Percentiles rank a stretch among this genome's conserved stretches.
Conservation (phyloP, 257 asterid genomes). For the Gentiana macrophylla region DNA sequence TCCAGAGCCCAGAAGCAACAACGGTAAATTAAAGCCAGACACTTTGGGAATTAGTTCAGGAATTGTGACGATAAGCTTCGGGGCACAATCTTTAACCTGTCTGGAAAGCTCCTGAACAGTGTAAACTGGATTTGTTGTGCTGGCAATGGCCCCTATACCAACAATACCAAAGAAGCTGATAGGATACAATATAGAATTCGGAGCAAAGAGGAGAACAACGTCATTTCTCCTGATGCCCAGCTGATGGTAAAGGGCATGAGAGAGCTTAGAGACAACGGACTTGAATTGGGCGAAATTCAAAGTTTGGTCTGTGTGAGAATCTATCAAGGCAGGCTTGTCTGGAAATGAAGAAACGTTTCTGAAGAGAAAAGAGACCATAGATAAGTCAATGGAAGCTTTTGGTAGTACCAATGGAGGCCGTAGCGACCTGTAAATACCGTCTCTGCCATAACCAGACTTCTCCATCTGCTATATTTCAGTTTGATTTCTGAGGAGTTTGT, state of each 20-base stretch:
- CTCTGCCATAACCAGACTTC: constrained; percentile 91
- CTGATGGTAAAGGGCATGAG: constrained; percentile 45
- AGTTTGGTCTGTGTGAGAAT: constrained; percentile 39
- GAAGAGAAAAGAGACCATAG: constrained; percentile 68
- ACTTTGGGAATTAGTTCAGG: constrained; percentile 50
- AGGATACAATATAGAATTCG: constrained; percentile 64
- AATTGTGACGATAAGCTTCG: constrained; percentile 59
- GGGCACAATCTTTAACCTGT: constrained; percentile 53
- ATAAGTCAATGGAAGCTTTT: constrained; percentile 30
- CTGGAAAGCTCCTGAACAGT: constrained; percentile 63
- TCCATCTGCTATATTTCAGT: constrained; percentile 31
- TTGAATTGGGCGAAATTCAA: constrained; percentile 45
- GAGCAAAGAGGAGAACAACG: constrained; percentile 63
- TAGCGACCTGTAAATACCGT: constrained; percentile 67
- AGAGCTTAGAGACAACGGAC: constrained; percentile 39
- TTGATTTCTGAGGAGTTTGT: background rate
- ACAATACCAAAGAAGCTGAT: constrained; percentile 46
- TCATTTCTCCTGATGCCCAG: constrained; percentile 62
- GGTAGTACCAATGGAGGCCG: constrained; percentile 53
- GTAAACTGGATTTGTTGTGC: constrained; percentile 68
- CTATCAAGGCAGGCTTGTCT: constrained; percentile 55
- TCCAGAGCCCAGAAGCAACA: constrained; percentile 34
- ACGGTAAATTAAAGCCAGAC: constrained; percentile 42
- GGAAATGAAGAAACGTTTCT: constrained; percentile 53
- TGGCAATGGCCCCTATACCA: constrained; percentile 74